phyloP scores from a whole-genome alignment of 2,329 filamentous ascomycete genomes.

The Parastagonospora nodorum region DNA sequence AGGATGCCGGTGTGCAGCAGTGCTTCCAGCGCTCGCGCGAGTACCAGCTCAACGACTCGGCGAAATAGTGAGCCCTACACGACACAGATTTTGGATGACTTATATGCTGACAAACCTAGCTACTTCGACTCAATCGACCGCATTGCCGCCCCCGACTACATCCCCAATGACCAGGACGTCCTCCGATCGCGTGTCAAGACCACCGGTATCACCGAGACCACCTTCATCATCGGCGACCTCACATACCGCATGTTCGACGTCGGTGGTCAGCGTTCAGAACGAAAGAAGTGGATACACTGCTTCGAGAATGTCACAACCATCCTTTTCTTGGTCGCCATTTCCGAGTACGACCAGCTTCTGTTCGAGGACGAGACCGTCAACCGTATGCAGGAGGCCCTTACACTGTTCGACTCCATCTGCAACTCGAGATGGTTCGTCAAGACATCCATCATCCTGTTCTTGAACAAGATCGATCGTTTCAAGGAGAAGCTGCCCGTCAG shows the following conservation, averaged over 20 bases:
- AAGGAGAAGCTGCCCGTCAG: slow-evolving; percentile 75
- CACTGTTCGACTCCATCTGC: slow-evolving; percentile 73
- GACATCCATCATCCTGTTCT: slow-evolving; percentile 73
- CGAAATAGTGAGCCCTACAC: slow-evolving; percentile 76
- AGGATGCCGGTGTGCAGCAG: slow-evolving; percentile 88
- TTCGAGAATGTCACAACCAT: slow-evolving; percentile 98
- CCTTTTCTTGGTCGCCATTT: slow-evolving; percentile 94
- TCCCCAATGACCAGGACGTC: slow-evolving; percentile 94
- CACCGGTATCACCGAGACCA: slow-evolving; percentile 95
- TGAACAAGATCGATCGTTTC: slow-evolving; percentile 78
- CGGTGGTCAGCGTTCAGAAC: slow-evolving; percentile 90
- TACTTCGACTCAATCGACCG: slow-evolving; percentile 96
- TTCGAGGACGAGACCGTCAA: slow-evolving; percentile 93
- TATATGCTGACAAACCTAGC: slow-evolving; percentile 54
- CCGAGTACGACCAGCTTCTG: slow-evolving; percentile 93
- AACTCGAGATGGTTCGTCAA: slow-evolving; percentile 75
- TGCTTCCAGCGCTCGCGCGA: slow-evolving; percentile 96
- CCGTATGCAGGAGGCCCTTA: slow-evolving; percentile 74
- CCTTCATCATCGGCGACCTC: slow-evolving; percentile 91
- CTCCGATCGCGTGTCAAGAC: slow-evolving; percentile 96
- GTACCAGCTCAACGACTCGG: slow-evolving; percentile 95
- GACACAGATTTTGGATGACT: neutral
- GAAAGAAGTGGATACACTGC: slow-evolving; percentile 99
- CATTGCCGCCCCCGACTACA: slow-evolving; percentile 88
- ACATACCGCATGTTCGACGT: slow-evolving; percentile 99